phyloP scores from a whole-genome alignment of 352 stramenopile genomes.

The Phytophthora pini region DNA sequence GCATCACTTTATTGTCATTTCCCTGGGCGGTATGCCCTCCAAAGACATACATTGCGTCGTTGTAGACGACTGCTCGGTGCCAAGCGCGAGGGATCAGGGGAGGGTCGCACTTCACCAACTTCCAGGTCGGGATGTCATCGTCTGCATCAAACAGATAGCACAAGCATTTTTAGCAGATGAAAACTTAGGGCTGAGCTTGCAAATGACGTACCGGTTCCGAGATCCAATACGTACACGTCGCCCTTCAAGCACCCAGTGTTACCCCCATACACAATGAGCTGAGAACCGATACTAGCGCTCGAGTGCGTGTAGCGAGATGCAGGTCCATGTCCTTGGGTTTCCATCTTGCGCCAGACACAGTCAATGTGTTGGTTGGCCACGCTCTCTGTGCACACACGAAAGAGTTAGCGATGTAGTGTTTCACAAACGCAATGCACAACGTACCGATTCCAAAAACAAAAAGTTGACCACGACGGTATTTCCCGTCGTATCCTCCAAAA shows the following conservation, averaged over 20 bases:
- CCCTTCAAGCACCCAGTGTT: slow-evolving; percentile 70
- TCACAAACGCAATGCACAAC: background rate
- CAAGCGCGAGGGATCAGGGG: slow-evolving; percentile 54
- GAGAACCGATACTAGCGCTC: slow-evolving; percentile 50
- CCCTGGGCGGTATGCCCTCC: slow-evolving; percentile 53
- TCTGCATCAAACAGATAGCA: slow-evolving; percentile 18
- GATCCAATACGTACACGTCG: slow-evolving; percentile 57
- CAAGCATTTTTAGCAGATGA: background rate
- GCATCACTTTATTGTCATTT: slow-evolving; percentile 58
- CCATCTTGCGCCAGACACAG: slow-evolving; percentile 51
- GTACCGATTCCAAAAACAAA: slow-evolving; percentile 55
- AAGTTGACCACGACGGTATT: slow-evolving; percentile 55
- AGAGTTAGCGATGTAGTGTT: slow-evolving; percentile 2
- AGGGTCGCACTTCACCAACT: slow-evolving; percentile 47
- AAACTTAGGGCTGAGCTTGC: background rate
- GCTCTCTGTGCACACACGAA: slow-evolving; percentile 22
- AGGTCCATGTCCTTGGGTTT: slow-evolving; percentile 43
- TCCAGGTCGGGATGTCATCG: slow-evolving; percentile 52
- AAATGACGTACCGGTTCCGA: slow-evolving; percentile 39
- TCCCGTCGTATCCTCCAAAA: slow-evolving; percentile 70
- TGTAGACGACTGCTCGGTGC: slow-evolving; percentile 53
- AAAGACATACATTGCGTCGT: slow-evolving; percentile 61
- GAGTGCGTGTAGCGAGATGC: slow-evolving; percentile 64
- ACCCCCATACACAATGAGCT: slow-evolving; percentile 60
- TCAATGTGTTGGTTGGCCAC: slow-evolving; percentile 41